Conservation (phyloP, 345 rosid genomes). For the Cardamine chenopodiifolia region DNA sequence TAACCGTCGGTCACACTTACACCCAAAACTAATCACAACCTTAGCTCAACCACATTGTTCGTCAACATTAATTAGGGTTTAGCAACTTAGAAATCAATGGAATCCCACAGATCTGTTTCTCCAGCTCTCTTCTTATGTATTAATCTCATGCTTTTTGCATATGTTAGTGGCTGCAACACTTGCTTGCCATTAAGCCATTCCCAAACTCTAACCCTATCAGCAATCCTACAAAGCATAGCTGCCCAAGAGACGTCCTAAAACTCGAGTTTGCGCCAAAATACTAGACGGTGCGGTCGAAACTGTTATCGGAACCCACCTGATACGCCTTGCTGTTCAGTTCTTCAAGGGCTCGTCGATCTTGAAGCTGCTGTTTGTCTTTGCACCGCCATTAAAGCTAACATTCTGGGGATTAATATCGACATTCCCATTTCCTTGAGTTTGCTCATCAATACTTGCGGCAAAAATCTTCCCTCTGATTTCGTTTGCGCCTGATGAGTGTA, state of each 20-base stretch:
- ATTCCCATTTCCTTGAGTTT: conserved; percentile 68
- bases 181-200: conserved; percentile 50
- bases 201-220: conserved; percentile 51
- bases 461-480: conserved; percentile 69
- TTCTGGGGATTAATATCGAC: conserved; percentile 63
- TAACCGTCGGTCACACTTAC: not conserved
- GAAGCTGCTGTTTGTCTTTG: conserved; percentile 75
- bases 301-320: conserved; percentile 62
- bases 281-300: conserved; percentile 53
- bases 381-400: conserved; percentile 74
- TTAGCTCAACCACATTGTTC: conserved; percentile 13
- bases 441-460: conserved; percentile 73
- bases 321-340: conserved; percentile 64
- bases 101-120: conserved; percentile 34
- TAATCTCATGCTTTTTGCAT: conserved; percentile 40
- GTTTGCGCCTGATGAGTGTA: conserved; percentile 50
- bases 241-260: conserved; percentile 67
- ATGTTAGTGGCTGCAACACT: conserved; percentile 55
- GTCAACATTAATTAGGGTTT: conserved; percentile 13
- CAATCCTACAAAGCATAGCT: conserved; percentile 41
- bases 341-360: conserved; percentile 61
- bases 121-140: conserved; percentile 46
- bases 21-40: conserved; percentile 7
- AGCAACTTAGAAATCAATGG: conserved; percentile 43
- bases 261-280: conserved; percentile 65